Base-by-base conservation (phyloP, 805 yeast species). In the Saccharomycodes ludwigii region DNA sequence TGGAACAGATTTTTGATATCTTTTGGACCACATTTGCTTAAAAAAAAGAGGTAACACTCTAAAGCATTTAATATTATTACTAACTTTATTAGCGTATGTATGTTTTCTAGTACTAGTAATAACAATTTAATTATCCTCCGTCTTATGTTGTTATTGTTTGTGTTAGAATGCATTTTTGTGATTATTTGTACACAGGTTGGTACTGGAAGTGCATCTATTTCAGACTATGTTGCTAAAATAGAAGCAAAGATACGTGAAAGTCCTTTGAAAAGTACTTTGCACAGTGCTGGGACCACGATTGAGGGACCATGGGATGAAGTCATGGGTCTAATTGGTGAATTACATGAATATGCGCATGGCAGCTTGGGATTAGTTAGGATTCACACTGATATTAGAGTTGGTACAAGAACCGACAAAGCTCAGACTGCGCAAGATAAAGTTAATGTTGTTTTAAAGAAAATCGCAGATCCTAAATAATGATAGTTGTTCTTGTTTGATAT, bases 301-400 rank as follows among this genome's bases (percentile, higher is more conserved):
- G 73, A 80, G 45, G 95, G 95, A 1, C 85, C 84, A n/a, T 85
- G 95, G 95, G 73, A 74, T 46, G 85, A 79, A 34, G 95, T 85
- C 1, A 77, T 75, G 73, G 71, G 65, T 21, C 56, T 82, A 32
- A 77, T 84, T 44, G 95, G 95, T 6, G 68, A 71, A 42, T 58
- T 83, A 44, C 95, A 84, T 47, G 75, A 76, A 46, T 61, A 61
- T 27, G 67, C 81, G 32, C 95, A 84, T 47, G 63, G 64, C 4
- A 61, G 68, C 41, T 21, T 34, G 6, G 94, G 93, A 1, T 72
- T 80, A 9, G 66, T 77, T 8, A 66, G 95, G 50, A 73, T 84
- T 32, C 95, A 85, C 50, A 73, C 83, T 39, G 94, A 84, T 43
- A 79, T 84, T 34, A 63, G 95, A 48, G 76, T 83, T 22, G 95